Evolutionary conservation across 306 rosid species (phyloP), one percentile per base, ranked within the genome.

Genomic region (Cucurbita ficifolia): DNA sequence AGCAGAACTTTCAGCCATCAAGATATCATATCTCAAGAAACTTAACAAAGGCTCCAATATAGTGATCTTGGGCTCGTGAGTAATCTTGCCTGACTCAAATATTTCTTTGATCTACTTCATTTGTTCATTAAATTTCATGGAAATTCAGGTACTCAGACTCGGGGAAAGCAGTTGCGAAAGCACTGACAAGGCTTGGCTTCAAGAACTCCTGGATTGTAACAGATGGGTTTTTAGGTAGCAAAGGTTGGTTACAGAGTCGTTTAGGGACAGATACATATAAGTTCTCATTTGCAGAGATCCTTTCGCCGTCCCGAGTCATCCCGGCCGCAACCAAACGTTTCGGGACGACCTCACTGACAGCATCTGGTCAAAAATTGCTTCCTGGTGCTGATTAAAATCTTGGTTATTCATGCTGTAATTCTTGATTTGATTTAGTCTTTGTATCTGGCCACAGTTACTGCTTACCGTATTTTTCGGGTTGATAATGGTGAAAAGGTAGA

Each of bases 241-340:
- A 72, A 81, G 97, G 97, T 22, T 95, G 97, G 97, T 79, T 95
- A 33, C 97, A 91, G 76, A 95, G 99, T 80, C 93, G 91, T 71
- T 75, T 95, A 79, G 99, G 92, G 58, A 83, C 89, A 8, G 96
- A 94, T 82, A 77, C 96, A 0, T 94, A 87, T 82, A 91, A 84
- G 16, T 80, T 87, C n/a, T 88, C 96, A 0, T 86, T 89, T 17
- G 87, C 90, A 3, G 90, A 94, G 83, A 85, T 94, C n/a, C 60
- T 91, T 70, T 91, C 97, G 8, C 99, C 99, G 9, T 89, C 96
- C n/a, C 83, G 89, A 80, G 52, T 91, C 79, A 84, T 91, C 73
- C 89, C 96, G 5, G 81, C 94, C 0, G 79, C 79, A 12, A 70
- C 75, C 7, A 81, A 85, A 81, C 79, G 88, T 70, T 86, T 91